Evolutionary conservation across 805 yeast genomes (phyloP).

Genomic region (Ogataea pini): DNA sequence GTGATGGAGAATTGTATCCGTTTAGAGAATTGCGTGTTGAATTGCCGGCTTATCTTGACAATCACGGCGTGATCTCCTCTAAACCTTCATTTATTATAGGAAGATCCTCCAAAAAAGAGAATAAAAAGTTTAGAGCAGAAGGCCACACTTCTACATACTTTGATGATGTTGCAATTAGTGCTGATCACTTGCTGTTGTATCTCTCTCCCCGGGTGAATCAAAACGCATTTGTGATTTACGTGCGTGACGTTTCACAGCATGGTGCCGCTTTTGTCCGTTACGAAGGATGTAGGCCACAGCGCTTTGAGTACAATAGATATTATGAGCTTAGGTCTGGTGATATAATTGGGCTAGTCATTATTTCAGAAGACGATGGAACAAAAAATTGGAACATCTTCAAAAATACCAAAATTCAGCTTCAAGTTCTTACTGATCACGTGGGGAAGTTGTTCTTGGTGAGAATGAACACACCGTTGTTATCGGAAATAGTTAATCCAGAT

Average conservation of each 20-base stretch:
- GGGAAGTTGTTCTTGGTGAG: slow-evolving; percentile 15
- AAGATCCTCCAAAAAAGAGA: slow-evolving; percentile 21
- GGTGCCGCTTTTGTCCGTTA: slow-evolving; percentile 15
- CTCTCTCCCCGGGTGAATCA: slow-evolving; percentile 1
- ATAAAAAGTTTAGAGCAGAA: slow-evolving; percentile 12
- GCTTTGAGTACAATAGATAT: neutral
- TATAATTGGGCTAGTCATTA: slow-evolving; percentile 24
- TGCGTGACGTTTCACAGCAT: slow-evolving; percentile 24
- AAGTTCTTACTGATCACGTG: slow-evolving; percentile 19
- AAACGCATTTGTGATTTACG: neutral
- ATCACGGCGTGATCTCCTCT: slow-evolving; percentile 1
- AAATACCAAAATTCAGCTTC: slow-evolving; percentile 27
- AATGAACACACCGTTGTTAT: slow-evolving; percentile 14
- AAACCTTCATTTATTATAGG: slow-evolving; percentile 24
- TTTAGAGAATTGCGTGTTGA: slow-evolving; percentile 9
- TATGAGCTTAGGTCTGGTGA: slow-evolving; percentile 19
- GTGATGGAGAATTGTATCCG: slow-evolving; percentile 9
- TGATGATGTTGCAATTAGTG: slow-evolving; percentile 28
- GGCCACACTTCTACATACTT: slow-evolving; percentile 19
- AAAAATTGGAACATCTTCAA: slow-evolving; percentile 18
- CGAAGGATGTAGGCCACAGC: slow-evolving; percentile 1
- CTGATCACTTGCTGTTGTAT: slow-evolving; percentile 23
- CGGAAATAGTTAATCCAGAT: neutral
- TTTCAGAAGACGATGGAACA: neutral
- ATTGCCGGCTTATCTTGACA: neutral